Base-by-base conservation (phyloP, 495 filamentous ascomycete species). In the Aspergillus sclerotiicarbonarius region DNA sequence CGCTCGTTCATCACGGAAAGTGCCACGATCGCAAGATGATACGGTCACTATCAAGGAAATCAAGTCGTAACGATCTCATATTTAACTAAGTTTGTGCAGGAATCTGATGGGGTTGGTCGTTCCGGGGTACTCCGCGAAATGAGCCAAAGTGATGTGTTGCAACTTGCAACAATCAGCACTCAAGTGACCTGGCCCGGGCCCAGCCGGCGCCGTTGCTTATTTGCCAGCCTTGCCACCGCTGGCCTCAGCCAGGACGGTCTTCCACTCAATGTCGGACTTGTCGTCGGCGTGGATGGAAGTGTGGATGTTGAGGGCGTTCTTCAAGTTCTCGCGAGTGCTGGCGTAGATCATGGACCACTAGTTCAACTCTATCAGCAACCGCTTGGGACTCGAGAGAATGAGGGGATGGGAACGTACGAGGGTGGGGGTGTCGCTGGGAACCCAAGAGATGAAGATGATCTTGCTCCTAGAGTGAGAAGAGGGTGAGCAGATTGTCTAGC, bases 391-490 rank as follows among this genome's bases (percentile, higher is more conserved):
- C 3, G 18, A 7, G 12, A 12, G 9, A 44, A 33, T 18, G 1
- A 43, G 29, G 33, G 3, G 53, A 19, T 25, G 31, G 20, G 57
- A 54, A 83, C 87, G 73, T 78, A 96, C 93, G 77, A 87, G 84
- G 71, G 91, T 85, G 59, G 85, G 78, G 59, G 91, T 87, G 68
- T 92, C 84, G 80, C 88, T 86, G 48, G 94, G 93, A 56, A 89
- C 90, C 92, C 92, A 98, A 58, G 88, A 82, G 68, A 97, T 90
- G 80, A 98, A 96, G 63, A 90, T 87, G 67, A 98, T 94, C 84
- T 98, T 98, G 84, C 83, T 92, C 76, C 93, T 93, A 65, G 54
- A 47, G 15, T 3, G 30, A 39, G 35, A 10, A 6, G 19, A 32
- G 43, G 15, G 25, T n/a, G 16, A 62, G 53, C 39, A 45, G 49